Evolutionary conservation across 2,329 filamentous ascomycete genomes (phyloP).

Genomic region (Alternaria sp.): DNA sequence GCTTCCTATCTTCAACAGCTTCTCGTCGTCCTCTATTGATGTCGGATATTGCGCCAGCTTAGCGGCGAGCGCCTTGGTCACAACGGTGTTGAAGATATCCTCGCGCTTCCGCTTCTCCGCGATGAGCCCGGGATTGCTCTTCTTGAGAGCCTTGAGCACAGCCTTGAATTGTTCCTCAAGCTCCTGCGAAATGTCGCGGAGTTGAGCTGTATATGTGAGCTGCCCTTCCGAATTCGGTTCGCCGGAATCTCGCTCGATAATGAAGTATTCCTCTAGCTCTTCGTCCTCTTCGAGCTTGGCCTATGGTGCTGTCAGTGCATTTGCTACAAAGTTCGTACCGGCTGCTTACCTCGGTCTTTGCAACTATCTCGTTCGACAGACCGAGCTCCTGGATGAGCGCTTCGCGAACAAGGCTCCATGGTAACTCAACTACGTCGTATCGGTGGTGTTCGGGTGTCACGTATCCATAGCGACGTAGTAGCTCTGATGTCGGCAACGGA

Average conservation of each 20-base stretch:
- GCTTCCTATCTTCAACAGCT: slow-evolving; percentile 9
- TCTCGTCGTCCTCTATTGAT: slow-evolving; percentile 22
- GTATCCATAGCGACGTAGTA: slow-evolving; percentile 34
- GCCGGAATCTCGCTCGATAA: slow-evolving; percentile 35
- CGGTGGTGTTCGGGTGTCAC: slow-evolving; percentile 29
- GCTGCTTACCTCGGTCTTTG: slow-evolving; percentile 15
- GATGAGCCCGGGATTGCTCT: slow-evolving; percentile 5
- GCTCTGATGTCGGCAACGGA: slow-evolving; percentile 31
- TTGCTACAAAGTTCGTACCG: neutral
- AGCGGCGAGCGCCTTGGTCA: slow-evolving; percentile 16
- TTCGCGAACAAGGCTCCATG: slow-evolving; percentile 22
- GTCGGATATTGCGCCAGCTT: slow-evolving; percentile 28
- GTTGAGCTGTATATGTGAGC: slow-evolving; percentile 15
- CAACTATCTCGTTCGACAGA: slow-evolving; percentile 9
- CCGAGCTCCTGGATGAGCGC: slow-evolving; percentile 13
- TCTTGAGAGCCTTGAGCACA: slow-evolving; percentile 25
- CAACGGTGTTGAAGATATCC: slow-evolving; percentile 12
- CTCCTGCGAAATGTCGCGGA: slow-evolving; percentile 23
- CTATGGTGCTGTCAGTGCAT: neutral
- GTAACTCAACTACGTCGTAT: slow-evolving; percentile 31
- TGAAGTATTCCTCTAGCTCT: slow-evolving; percentile 28
- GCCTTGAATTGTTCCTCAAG: slow-evolving; percentile 30
- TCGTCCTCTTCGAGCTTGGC: slow-evolving; percentile 10
- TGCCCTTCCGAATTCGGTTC: slow-evolving; percentile 30
- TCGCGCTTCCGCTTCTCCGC: slow-evolving; percentile 26